Conservation (phyloP, 208 protist species). For the Wallacemonas rigidus region DNA sequence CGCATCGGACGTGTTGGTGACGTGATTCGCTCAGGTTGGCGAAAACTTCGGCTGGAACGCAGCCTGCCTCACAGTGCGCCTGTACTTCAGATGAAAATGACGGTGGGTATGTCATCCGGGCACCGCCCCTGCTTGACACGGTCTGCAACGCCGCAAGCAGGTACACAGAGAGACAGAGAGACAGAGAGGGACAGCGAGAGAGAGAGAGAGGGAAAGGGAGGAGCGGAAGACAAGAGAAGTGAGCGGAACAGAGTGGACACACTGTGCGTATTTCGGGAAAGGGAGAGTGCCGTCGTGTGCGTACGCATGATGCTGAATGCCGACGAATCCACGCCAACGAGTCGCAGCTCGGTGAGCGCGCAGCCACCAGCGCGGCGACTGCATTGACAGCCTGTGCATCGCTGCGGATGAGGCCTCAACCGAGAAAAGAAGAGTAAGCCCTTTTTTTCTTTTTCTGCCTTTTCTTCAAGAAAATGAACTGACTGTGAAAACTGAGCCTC, state of each 20-base stretch:
- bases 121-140: neutral
- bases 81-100: slow-evolving; percentile 58
- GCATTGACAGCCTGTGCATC: no score
- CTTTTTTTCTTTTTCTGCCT: neutral
- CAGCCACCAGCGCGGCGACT: no score
- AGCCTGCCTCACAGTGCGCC: slow-evolving; percentile 43
- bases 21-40: slow-evolving; percentile 28
- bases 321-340: no score
- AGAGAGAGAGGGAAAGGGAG: neutral
- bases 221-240: neutral
- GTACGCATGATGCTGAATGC: no score
- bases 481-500: no score
- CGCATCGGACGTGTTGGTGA: slow-evolving; percentile 41
- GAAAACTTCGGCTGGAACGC: slow-evolving; percentile 62
- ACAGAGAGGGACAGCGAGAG: slow-evolving; percentile 14
- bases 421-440: neutral
- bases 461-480: no score
- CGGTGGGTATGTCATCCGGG: slow-evolving; percentile 37
- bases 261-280: no score
- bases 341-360: no score
- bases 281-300: no score
- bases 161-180: slow-evolving; percentile 13
- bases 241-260: no score
- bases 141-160: neutral
- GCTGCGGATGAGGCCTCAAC: no score